Evolutionary conservation across 1,284 basidiomycete species (phyloP), one percentile per base, ranked within the genome.

Genomic region (Naganishia albida): DNA sequence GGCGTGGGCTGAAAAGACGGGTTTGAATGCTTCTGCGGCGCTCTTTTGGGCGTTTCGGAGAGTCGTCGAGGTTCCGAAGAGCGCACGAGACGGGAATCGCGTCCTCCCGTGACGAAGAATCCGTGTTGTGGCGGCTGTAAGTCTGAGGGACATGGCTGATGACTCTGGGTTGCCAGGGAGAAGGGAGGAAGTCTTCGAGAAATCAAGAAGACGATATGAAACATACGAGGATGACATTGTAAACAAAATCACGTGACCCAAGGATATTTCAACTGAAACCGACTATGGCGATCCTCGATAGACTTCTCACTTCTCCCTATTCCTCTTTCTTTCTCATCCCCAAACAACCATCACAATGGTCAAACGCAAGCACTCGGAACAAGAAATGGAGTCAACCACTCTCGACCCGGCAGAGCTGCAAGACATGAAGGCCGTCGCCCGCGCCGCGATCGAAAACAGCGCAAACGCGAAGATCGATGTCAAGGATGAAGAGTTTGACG

Each of bases 331-430:
- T 20, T 20, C 46, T 23, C n/a, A 48, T 2, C 4, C 1, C 30
- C 1, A 7, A n/a, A 13, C 7, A 39, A 3, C 54, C 13, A 2
- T 18, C 23, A 50, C 34, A 25, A 65, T 65, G 64, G 64, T 28
- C 15, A 65, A 65, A 43, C 34, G 64, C 46, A 65, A 65, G 50
- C 55, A 60, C n/a, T 56, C 56, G 10, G 67, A 67, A 48, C 48
- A 59, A 39, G 67, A 67, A 16, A 12, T 23, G 25, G 66, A 64
- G 0, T 12, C 25, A 3, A 8, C 56, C 20, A 23, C 56, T 18
- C 48, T 52, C 25, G 64, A 60, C 34, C 46, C 57, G 2, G 30
- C 46, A 2, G 57, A 60, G 34, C 57, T 50, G 6, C 15, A 34
- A 20, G 46, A 60, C 28, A 60, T 60, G 57, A 60, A 60, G 39